These are phyloP conservation scores for Epicoccum sorghinum DNA, from an alignment of 2,329 filamentous ascomycete genomes.

Conservation along the genomic window DNA sequence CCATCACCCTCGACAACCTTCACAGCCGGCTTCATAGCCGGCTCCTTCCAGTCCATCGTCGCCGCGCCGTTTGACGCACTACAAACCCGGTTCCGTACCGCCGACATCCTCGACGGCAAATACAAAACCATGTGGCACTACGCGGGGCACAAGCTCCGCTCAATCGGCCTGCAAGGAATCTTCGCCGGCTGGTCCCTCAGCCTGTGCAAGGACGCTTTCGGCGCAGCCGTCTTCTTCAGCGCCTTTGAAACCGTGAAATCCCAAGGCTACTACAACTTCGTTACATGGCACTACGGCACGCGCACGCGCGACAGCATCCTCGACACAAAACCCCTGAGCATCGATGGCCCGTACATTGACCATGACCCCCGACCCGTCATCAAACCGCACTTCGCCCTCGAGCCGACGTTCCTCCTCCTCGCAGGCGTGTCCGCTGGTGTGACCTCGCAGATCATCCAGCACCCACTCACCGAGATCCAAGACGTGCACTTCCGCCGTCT, in stretches of 20 bases:
- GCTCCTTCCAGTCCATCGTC: constrained; percentile 71
- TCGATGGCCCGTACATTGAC: constrained; percentile 18
- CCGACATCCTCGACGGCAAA: constrained; percentile 63
- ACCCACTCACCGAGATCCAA: constrained; percentile 74
- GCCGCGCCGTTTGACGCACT: constrained; percentile 79
- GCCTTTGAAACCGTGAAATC: constrained; percentile 79
- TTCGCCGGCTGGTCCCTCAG: constrained; percentile 76
- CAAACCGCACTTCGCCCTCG: constrained; percentile 75
- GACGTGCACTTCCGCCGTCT: constrained; percentile 75
- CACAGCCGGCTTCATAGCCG: constrained; percentile 71
- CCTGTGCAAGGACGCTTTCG: constrained; percentile 71
- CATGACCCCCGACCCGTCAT: constrained; percentile 59
- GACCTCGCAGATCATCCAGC: constrained; percentile 71
- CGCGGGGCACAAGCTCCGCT: constrained; percentile 68
- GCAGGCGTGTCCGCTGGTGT: constrained; percentile 73
- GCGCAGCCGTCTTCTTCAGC: constrained; percentile 74
- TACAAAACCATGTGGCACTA: constrained; percentile 77
- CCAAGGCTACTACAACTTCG: constrained; percentile 73
- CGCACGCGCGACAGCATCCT: constrained; percentile 39
- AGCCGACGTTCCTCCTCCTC: constrained; percentile 72
- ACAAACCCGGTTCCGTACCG: constrained; percentile 72
- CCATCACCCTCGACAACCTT: constrained; percentile 69
- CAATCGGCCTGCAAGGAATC: constrained; percentile 73
- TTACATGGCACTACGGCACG: constrained; percentile 69
- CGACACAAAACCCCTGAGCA: background rate